Conservation (phyloP, 495 filamentous ascomycete species). For the Penicillium subrubescens region DNA sequence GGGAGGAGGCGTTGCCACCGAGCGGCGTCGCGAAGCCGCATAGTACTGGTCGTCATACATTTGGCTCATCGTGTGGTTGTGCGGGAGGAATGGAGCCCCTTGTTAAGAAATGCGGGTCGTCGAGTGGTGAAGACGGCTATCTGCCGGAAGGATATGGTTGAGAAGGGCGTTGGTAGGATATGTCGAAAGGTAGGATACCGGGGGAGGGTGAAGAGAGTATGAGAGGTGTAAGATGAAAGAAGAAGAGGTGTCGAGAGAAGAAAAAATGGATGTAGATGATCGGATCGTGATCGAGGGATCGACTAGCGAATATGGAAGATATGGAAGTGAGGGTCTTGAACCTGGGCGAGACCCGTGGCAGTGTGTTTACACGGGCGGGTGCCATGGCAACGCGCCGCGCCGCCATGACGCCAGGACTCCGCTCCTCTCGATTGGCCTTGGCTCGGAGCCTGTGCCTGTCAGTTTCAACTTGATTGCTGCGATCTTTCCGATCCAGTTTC, state of each 20-base stretch:
- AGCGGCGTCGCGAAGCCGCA: constrained; percentile 52
- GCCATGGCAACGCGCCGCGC: constrained; percentile 44
- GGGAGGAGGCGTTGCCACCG: constrained; percentile 48
- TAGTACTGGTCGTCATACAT: constrained; percentile 55
- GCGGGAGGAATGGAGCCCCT: constrained; percentile 25
- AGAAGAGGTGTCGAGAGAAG: constrained; percentile 6
- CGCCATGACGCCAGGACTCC: constrained; percentile 38
- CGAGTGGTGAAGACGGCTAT: constrained; percentile 13
- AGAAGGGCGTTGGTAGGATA: constrained; percentile 1
- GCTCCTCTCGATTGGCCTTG: constrained; percentile 13
- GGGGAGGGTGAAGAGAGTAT: neutral
- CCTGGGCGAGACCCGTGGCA: constrained; percentile 26
- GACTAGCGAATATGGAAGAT: constrained; percentile 9
- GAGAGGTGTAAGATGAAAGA: constrained; percentile 11
- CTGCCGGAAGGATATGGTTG: constrained; percentile 7
- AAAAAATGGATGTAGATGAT: constrained; percentile 19
- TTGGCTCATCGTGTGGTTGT: constrained; percentile 37
- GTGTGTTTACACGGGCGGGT: constrained; percentile 43
- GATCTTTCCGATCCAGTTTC: constrained; percentile 23
- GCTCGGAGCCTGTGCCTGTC: constrained; percentile 11
- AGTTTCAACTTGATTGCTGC: constrained; percentile 20
- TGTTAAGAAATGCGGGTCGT: constrained; percentile 20
- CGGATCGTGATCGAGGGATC: constrained; percentile 28
- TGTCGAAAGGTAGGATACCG: neutral
- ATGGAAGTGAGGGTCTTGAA: constrained; percentile 24